Conservation (phyloP, 2,329 filamentous ascomycete genomes). For the Colletotrichum sp. region DNA sequence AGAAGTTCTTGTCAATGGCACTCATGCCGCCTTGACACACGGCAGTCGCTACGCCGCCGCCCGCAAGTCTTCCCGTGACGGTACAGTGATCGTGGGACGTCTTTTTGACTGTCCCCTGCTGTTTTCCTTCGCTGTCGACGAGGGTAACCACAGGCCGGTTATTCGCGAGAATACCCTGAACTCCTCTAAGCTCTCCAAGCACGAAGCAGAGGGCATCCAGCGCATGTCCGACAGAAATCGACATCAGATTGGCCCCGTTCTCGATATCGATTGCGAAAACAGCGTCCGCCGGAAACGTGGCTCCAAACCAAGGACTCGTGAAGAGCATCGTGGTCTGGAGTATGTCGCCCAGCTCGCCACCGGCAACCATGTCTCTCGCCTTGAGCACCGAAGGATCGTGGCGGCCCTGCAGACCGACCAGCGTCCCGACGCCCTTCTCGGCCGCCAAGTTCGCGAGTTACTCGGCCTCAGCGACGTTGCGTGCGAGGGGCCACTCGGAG, state of each 20-base stretch:
- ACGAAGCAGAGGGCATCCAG: not conserved
- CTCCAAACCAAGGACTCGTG: not conserved
- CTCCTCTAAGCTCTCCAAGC: not conserved
- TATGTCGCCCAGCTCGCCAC: not conserved
- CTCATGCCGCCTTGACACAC: not conserved
- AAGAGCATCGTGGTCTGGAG: not conserved
- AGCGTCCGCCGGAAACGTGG: not conserved
- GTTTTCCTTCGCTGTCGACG: not conserved
- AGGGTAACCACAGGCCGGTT: not conserved
- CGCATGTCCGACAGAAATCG: not conserved
- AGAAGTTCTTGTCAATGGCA: not conserved
- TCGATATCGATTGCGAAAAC: not conserved
- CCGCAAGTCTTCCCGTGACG: not conserved
- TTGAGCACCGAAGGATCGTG: not conserved
- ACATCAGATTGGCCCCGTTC: not conserved
- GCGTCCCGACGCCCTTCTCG: not conserved
- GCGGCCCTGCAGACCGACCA: not conserved
- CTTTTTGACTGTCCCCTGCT: not conserved
- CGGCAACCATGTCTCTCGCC: not conserved
- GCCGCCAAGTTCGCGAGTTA: not conserved
- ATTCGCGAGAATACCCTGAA: not conserved
- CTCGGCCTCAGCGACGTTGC: not conserved
- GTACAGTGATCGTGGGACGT: not conserved
- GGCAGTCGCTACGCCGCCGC: not conserved
- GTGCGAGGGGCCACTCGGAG: not conserved